Base-by-base conservation (phyloP, 169 alveolate species). In the Theileria orientalis region DNA sequence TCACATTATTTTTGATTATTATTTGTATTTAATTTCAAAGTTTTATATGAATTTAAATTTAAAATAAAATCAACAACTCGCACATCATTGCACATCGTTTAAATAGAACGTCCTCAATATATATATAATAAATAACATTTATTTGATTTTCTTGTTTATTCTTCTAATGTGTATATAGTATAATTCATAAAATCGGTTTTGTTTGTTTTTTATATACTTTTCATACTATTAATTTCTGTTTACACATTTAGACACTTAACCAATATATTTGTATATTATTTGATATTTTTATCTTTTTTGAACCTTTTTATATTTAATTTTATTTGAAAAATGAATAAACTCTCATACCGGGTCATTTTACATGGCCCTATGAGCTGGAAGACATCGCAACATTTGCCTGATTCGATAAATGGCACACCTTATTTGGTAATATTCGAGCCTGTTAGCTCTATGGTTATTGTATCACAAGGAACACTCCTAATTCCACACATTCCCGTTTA, bases 351-450 rank as follows among this genome's bases (percentile, higher is more conserved):
- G 68, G 87, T 40, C 47, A 79, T 79, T 27, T 37, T 79, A 16
- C 87, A 79, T 71, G 87, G 87, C 9, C 87, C 87, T 29, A 40
- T 69, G 44, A n/a, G 32, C 11, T 79, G 87, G 87, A 79, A 79
- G 72, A 74, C 76, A 14, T 56, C 71, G 21, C 40, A 37, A 2
- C 49, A 59, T 27, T 37, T 29, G 3, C 52, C 54, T 41, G 77
- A 51, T 6, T 23, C 49, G 33, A 59, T 32, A 14, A 27, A 29
- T 62, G 51, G 59, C 44, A 29, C 83, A 19, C 87, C 87, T 1
- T 79, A 68, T 40, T 49, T 79, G 25, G 87, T 79, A 7, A 74
- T 74, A 14, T 79, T 72, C 37, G 87, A 79, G 59, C 87, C 87
- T 11, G 62, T 44, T 5, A 68, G 56, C 30, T 51, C 70, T 32